These are phyloP conservation scores for Mesembryanthemum crystallinum DNA, from an alignment of 148 eudicot species.

Conservation along the genomic window DNA sequence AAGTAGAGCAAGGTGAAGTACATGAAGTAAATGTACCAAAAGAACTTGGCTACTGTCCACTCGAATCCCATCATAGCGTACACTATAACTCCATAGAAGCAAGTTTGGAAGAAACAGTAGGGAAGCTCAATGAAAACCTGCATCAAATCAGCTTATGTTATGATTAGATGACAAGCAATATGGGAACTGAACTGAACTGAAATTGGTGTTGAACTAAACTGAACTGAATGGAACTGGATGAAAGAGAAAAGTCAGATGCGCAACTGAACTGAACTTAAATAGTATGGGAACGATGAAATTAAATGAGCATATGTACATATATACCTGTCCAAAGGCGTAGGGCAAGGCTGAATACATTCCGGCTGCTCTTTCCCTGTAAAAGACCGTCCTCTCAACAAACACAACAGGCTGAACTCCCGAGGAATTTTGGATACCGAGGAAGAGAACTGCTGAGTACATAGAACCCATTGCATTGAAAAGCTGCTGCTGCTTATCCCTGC, in stretches of 20 bases:
- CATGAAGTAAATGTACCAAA: conserved; percentile 63
- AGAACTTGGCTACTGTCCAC: conserved; percentile 54
- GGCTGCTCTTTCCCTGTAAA: conserved; percentile 67
- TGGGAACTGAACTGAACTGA: too few species aligned
- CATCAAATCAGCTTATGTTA: not conserved
- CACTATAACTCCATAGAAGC: conserved; percentile 44
- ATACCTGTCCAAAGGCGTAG: conserved; percentile 67
- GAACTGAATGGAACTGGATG: too few species aligned
- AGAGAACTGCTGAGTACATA: conserved; percentile 50
- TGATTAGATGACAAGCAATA: not conserved
- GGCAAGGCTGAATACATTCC: conserved; percentile 75
- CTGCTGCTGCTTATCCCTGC: conserved; percentile 37
- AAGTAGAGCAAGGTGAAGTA: conserved; percentile 62
- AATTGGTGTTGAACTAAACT: too few species aligned
- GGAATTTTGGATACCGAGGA: conserved; percentile 51
- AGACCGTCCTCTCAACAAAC: conserved; percentile 61
- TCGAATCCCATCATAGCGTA: conserved; percentile 65
- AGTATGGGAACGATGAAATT: too few species aligned
- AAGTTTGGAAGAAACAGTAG: conserved; percentile 47
- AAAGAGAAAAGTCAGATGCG: too few species aligned
- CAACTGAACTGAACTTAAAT: too few species aligned
- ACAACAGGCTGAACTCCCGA: conserved; percentile 62
- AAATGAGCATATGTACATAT: not conserved
- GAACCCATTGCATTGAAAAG: conserved; percentile 70
- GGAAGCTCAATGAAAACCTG: conserved; percentile 69